phyloP scores from a whole-genome alignment of 352 stramenopile genomes.

The Globisporangium spinosum region DNA sequence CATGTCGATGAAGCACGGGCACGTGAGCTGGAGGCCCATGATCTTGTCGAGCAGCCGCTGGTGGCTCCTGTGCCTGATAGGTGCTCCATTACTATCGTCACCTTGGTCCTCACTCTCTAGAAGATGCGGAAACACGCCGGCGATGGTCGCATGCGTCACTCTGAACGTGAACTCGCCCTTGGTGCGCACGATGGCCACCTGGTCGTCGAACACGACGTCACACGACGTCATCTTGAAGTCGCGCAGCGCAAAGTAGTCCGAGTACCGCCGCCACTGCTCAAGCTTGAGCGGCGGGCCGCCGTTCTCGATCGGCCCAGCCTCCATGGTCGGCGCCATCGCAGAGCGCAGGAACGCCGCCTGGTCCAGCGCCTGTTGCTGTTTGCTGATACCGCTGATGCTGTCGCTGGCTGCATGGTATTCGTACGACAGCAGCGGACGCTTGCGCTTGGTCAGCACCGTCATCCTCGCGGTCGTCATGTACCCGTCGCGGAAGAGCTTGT shows the following conservation, averaged over 20 bases:
- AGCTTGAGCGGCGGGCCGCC: background rate
- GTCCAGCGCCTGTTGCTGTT: background rate
- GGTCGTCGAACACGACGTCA: conserved; percentile 3
- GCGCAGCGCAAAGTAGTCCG: conserved; percentile 1
- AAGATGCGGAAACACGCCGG: conserved; percentile 7
- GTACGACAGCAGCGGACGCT: background rate
- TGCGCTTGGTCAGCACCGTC: conserved; percentile 3
- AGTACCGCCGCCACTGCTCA: conserved; percentile 13
- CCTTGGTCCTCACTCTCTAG: background rate
- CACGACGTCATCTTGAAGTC: conserved; percentile 8
- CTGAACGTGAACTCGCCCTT: conserved; percentile 6
- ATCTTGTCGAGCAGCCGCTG: conserved; percentile 16
- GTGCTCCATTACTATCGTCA: background rate
- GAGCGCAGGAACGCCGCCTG: conserved; percentile 8
- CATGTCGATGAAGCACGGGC: conserved; percentile 21
- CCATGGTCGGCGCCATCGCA: conserved; percentile 8
- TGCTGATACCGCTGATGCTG: background rate
- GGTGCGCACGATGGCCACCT: conserved; percentile 1
- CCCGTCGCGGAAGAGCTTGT: conserved; percentile 11
- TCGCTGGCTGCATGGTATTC: background rate
- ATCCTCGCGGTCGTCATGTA: conserved; percentile 7
- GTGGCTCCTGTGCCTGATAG: background rate
- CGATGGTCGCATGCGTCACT: conserved; percentile 3
- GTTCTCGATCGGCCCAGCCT: background rate
- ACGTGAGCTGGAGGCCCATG: conserved; percentile 19